Percentiles rank a stretch among this genome's conserved stretches.
Evolutionary conservation across 202 grass and related monocot species (phyloP).

Genomic region (Carex sylvatica): DNA sequence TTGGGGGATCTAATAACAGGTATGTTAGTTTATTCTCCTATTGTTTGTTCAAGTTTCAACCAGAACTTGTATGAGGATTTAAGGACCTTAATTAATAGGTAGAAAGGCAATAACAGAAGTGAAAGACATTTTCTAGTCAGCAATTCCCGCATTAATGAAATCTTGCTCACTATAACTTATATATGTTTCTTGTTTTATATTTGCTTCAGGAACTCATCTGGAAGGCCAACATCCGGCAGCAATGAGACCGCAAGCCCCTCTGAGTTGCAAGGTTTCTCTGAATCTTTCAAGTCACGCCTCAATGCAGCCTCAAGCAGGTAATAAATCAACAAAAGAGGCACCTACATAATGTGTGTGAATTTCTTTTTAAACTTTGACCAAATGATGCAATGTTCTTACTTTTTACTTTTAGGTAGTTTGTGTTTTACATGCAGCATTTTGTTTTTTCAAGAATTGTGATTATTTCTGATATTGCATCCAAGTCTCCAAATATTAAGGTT

Average conservation of each 20-base stretch:
- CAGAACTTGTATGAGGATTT: slow-evolving; percentile 1
- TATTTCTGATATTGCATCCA: not conserved
- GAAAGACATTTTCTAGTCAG: not conserved
- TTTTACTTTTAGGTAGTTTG: not conserved
- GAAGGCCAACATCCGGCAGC: slow-evolving; percentile 54
- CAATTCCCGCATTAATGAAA: slow-evolving; percentile 8
- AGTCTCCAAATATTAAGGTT: not conserved
- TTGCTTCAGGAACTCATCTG: slow-evolving; percentile 44
- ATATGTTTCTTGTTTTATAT: slow-evolving; percentile 37
- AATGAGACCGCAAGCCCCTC: slow-evolving; percentile 68
- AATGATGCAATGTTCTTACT: not conserved
- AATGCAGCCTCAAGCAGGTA: slow-evolving; percentile 92
- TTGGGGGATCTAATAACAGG: slow-evolving; percentile 56
- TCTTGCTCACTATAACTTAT: not conserved
- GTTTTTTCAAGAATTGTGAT: not conserved
- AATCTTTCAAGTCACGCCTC: slow-evolving; percentile 77
- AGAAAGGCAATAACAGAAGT: not conserved
- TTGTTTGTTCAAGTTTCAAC: slow-evolving; percentile 2
- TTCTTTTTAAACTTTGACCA: slow-evolving; percentile 14
- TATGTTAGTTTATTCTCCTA: slow-evolving; percentile 8
- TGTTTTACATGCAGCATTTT: not conserved
- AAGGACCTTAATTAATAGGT: not conserved
- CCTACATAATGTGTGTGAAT: not conserved
- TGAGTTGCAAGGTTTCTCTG: slow-evolving; percentile 79
- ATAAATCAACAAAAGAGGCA: not conserved